A percentile compares a stretch with the other conserved stretches of the same genome.
Conservation (phyloP, 192 early-diverging fungal genomes). For the Dissophora globulifera region DNA sequence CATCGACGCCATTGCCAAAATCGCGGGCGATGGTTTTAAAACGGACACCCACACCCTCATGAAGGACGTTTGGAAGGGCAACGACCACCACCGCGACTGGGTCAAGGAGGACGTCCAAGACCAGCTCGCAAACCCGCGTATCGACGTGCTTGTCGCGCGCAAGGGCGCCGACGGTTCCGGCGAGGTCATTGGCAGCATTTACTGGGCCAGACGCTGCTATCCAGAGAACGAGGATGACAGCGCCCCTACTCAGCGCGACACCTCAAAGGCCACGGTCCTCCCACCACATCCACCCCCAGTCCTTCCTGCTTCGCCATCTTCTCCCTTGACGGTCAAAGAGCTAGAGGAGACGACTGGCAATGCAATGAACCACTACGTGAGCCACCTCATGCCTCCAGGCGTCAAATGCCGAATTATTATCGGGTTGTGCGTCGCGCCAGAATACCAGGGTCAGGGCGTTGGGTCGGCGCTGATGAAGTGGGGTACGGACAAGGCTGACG, state of each 20-base stretch:
- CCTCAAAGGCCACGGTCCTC: neutral
- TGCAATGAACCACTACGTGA: slow-evolving; percentile 17
- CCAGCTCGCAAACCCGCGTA: neutral
- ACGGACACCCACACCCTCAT: slow-evolving; percentile 17
- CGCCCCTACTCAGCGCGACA: neutral
- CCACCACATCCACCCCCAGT: slow-evolving; percentile 22
- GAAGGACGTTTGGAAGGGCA: slow-evolving; percentile 29
- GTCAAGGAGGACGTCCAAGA: neutral
- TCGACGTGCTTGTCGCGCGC: slow-evolving; percentile 24
- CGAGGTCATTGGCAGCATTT: slow-evolving; percentile 17
- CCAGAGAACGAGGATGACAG: neutral
- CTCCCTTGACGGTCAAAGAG: slow-evolving; percentile 18
- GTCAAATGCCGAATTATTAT: slow-evolving; percentile 11
- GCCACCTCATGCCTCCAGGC: slow-evolving; percentile 13
- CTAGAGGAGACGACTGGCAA: slow-evolving; percentile 19
- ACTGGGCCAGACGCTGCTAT: slow-evolving; percentile 14
- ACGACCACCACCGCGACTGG: slow-evolving; percentile 18
- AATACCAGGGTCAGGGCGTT: slow-evolving; percentile 27
- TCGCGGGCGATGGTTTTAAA: slow-evolving; percentile 18
- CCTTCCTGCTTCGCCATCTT: neutral
- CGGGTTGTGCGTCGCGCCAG: slow-evolving; percentile 15
- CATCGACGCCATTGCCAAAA: slow-evolving; percentile 19
- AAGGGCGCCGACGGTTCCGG: slow-evolving; percentile 12
- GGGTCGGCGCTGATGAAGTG: slow-evolving; percentile 35
- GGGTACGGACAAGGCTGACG: slow-evolving; percentile 25